phyloP scores from a whole-genome alignment of 805 yeast genomes.

The Yamadazyma sp. region DNA sequence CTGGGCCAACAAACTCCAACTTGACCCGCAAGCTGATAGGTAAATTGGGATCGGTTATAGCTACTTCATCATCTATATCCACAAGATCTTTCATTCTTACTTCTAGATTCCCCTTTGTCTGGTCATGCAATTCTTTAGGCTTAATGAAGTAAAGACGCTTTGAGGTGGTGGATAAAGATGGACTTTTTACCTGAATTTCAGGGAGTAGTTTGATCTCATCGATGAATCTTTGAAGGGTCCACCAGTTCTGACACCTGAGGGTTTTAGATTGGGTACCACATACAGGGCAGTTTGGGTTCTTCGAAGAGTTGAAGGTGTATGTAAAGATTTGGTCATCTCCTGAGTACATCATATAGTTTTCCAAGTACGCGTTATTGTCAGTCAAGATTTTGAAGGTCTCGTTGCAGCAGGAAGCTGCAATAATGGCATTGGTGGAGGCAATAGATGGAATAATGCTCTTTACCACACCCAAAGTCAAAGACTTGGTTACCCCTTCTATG shows the following conservation, averaged over 20 bases:
- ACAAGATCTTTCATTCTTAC: constrained; percentile 37
- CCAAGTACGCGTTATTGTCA: constrained; percentile 60
- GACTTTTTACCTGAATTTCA: constrained; percentile 35
- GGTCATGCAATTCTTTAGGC: constrained; percentile 47
- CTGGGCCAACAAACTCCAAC: constrained; percentile 26
- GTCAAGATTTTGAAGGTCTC: constrained; percentile 82
- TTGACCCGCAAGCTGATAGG: constrained; percentile 42
- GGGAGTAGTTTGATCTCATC: constrained; percentile 35
- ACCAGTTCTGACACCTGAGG: constrained; percentile 26
- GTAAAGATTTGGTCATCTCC: constrained; percentile 81
- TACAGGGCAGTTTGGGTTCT: constrained; percentile 65
- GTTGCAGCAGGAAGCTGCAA: constrained; percentile 86
- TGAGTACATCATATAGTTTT: constrained; percentile 83
- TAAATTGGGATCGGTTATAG: constrained; percentile 52
- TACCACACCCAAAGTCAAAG: constrained; percentile 79
- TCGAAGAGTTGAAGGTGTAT: constrained; percentile 65
- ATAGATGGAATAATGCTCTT: constrained; percentile 92
- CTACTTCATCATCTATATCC: constrained; percentile 46
- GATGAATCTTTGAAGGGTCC: constrained; percentile 44
- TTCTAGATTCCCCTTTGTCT: constrained; percentile 45
- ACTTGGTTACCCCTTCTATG: constrained; percentile 73
- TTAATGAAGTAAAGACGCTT: constrained; percentile 44
- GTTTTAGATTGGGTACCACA: constrained; percentile 54
- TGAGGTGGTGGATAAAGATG: constrained; percentile 46
- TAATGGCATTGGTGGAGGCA: constrained; percentile 89